A percentile compares a stretch with the other conserved stretches of the same genome.
Conservation (phyloP, 768 basidiomycete genomes). For the Hysterangium stoloniferum region DNA sequence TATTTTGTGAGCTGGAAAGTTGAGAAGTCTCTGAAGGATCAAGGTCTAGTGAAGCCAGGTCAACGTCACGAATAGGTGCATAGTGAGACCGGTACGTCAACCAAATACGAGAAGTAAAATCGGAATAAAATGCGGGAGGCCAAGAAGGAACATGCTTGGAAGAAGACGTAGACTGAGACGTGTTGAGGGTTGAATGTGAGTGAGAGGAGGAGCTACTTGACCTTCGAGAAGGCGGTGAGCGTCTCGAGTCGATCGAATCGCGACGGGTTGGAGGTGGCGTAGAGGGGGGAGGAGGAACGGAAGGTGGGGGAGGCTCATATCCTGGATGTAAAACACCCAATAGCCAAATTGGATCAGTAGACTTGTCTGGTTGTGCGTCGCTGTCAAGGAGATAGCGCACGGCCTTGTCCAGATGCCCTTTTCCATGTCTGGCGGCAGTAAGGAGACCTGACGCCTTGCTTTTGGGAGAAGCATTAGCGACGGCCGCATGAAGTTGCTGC, state of each 20-base stretch:
- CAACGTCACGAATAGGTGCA: constrained; percentile 63
- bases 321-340: constrained; percentile 78
- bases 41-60: constrained; percentile 35
- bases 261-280: constrained; percentile 24
- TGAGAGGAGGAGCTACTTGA: constrained; percentile 37
- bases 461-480: constrained; percentile 33
- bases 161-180: constrained; percentile 27
- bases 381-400: constrained; percentile 87
- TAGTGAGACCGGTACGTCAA: constrained; percentile 90
- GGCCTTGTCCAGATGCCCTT: constrained; percentile 73
- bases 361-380: constrained; percentile 80
- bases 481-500: constrained; percentile 27
- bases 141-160: constrained; percentile 38
- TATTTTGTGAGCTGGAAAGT: constrained; percentile 34
- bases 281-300: constrained; percentile 14
- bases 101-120: constrained; percentile 86
- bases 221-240: constrained; percentile 30
- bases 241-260: constrained; percentile 33
- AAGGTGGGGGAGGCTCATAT: constrained; percentile 41
- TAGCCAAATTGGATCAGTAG: constrained; percentile 80
- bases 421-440: constrained; percentile 64
- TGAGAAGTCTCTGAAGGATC: constrained; percentile 20
- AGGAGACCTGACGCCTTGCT: constrained; percentile 42
- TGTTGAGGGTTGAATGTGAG: constrained; percentile 29
- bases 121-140: constrained; percentile 79